Evolutionary conservation across 2,329 filamentous ascomycete genomes (phyloP), one percentile per base, ranked within the genome.

Genomic region (Diaporthe nobilis): DNA sequence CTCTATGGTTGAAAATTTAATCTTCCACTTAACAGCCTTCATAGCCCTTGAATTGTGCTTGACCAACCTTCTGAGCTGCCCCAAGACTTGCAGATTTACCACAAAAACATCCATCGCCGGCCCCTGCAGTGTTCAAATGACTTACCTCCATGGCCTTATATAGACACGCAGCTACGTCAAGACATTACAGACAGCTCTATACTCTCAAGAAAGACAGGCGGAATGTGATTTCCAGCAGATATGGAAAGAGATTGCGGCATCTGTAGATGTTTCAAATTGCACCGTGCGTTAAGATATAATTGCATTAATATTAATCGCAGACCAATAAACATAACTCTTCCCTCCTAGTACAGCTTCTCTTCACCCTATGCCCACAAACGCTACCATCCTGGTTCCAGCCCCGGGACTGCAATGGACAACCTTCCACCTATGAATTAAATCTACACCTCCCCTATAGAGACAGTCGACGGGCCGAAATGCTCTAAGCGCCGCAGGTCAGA

Each of bases 401-500:
- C 53, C 5, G 3, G 25, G 15, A 31, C 53, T 20, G 15, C 6
- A 13, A 31, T 20, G 25, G 25, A 17, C 25, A 6, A 6, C 13
- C 22, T 51, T 17, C 22, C 20, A 6, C 7, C 31, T 3, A 25
- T 13, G 1, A 1, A 37, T 39, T 20, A 37, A 17, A 10, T 25
- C 6, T 25, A 22, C 28, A 25, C 2, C 20, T 22, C 13, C 31
- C 4, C n/a, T 8, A 12, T 0, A 15, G 22, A 22, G 22, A 10
- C 7, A 17, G 9, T 7, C 17, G 10, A 37, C 4, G 10, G 44
- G 20, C 20, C 5, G 6, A 22, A 37, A 3, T 5, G 7, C 47
- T 47, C 17, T 68, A 68, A 37, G 63, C 63, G 1, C 63, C 63
- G 13, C 63, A 68, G 63, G 63, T 68, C 63, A 68, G 47, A 39